Conservation (phyloP, 208 protist genomes). For the Trypanosoma avium region DNA sequence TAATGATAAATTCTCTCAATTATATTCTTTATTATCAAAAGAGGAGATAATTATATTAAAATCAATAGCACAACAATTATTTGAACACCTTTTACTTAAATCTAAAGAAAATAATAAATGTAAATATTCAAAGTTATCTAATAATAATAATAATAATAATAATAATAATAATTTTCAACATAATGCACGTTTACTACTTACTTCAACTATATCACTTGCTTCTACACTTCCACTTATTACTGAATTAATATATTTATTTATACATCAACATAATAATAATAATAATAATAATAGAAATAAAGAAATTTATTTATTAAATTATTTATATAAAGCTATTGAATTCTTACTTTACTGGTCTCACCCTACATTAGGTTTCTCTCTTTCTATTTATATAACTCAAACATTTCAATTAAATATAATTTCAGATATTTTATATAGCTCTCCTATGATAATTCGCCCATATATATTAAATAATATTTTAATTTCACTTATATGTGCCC, state of each 20-base stretch:
- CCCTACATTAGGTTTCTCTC: neutral
- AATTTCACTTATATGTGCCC: conserved; percentile 3
- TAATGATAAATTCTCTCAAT: neutral
- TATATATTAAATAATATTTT: neutral
- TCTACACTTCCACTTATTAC: neutral
- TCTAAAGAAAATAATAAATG: neutral
- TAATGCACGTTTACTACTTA: conserved; percentile 8
- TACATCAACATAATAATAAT: neutral
- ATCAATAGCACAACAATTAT: neutral
- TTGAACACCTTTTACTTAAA: neutral
- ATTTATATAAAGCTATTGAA: neutral
- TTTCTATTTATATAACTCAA: too few species aligned
- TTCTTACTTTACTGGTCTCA: conserved; percentile 7
- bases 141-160: neutral
- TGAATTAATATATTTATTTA: conserved; percentile 2
- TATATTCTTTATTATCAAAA: neutral
- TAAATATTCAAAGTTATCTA: too few species aligned
- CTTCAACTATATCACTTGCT: neutral
- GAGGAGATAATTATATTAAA: neutral
- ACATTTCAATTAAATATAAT: neutral
- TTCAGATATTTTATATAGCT: conserved; percentile 8
- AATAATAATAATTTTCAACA: neutral
- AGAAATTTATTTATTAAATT: neutral
- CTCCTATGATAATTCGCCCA: conserved; percentile 7
- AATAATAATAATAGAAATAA: too few species aligned